Percentiles rank a stretch among this genome's conserved stretches.
phyloP scores from a whole-genome alignment of 2,329 filamentous ascomycete genomes.

The Aspergillus sp. region DNA sequence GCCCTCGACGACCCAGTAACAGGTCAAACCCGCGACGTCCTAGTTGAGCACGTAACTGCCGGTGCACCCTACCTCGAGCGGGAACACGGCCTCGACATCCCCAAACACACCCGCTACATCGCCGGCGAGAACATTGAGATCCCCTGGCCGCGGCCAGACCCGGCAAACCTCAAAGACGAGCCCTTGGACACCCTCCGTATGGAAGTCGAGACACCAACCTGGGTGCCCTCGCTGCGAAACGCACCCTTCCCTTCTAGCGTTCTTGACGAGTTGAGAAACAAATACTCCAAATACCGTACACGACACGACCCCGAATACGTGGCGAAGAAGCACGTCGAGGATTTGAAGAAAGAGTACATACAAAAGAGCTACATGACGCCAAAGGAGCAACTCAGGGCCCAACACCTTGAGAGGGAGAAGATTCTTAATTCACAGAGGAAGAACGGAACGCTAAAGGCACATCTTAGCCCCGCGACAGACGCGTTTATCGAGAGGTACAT shows the following conservation, averaged over 20 bases:
- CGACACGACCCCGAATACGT: conserved; percentile 78
- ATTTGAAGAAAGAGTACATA: conserved; percentile 52
- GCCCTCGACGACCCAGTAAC: conserved; percentile 70
- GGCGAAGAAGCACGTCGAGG: conserved; percentile 65
- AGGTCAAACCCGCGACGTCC: conserved; percentile 70
- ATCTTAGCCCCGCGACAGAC: conserved; percentile 35
- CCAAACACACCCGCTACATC: conserved; percentile 58
- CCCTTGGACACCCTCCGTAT: conserved; percentile 74
- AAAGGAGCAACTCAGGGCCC: conserved; percentile 46
- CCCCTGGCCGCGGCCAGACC: conserved; percentile 70
- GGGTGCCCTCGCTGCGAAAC: conserved; percentile 74
- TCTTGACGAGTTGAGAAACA: conserved; percentile 83
- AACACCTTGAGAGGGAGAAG: conserved; percentile 40
- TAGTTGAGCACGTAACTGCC: conserved; percentile 73
- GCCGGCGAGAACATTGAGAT: conserved; percentile 73
- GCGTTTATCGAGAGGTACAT: conserved; percentile 45
- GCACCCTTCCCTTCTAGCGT: conserved; percentile 79
- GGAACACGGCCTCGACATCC: conserved; percentile 48
- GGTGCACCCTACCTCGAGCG: conserved; percentile 57
- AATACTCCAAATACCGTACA: conserved; percentile 79
- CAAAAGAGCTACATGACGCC: conserved; percentile 53
- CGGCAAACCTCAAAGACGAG: conserved; percentile 58
- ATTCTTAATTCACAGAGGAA: conserved; percentile 39
- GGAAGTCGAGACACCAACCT: conserved; percentile 75
- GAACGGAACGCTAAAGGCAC: conserved; percentile 39